phyloP scores from a whole-genome alignment of 2,329 filamentous ascomycete genomes.

The Aspergillus luchuensis region DNA sequence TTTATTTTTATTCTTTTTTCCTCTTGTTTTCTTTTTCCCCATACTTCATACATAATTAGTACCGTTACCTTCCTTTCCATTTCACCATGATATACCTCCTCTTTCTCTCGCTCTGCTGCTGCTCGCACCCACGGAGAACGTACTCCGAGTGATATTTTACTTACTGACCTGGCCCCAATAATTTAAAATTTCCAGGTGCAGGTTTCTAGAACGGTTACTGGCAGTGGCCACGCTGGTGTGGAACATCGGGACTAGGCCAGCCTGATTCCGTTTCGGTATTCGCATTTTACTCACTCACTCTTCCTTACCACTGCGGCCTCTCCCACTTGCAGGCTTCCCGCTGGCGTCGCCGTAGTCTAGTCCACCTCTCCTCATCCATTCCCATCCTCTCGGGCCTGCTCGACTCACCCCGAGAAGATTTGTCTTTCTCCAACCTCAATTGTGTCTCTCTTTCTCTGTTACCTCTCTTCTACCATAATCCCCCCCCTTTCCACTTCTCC shows the following conservation, averaged over 20 bases:
- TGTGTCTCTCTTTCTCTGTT: slow-evolving; percentile 2
- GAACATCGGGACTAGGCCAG: slow-evolving; percentile 15
- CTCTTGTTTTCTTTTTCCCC: slow-evolving; percentile 4
- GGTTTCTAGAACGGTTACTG: slow-evolving; percentile 21
- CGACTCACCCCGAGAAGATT: slow-evolving; percentile 10
- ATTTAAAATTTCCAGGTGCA: slow-evolving; percentile 15
- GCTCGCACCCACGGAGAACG: background rate
- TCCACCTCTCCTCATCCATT: slow-evolving; percentile 15
- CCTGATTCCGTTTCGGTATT: slow-evolving; percentile 13
- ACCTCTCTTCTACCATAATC: slow-evolving; percentile 16
- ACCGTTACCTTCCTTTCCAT: background rate
- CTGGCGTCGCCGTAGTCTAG: slow-evolving; percentile 3
- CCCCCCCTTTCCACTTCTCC: slow-evolving; percentile 17
- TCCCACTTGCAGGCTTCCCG: slow-evolving; percentile 6
- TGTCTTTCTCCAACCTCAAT: slow-evolving; percentile 7
- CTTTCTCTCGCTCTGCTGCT: background rate
- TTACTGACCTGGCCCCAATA: slow-evolving; percentile 1
- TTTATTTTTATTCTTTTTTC: slow-evolving; percentile 12
- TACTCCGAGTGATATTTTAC: background rate
- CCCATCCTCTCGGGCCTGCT: slow-evolving; percentile 9
- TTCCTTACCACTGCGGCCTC: slow-evolving; percentile 4
- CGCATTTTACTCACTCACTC: slow-evolving; percentile 7
- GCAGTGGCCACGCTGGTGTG: slow-evolving; percentile 18
- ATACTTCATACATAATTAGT: slow-evolving; percentile 6
- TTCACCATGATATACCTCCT: background rate